These are phyloP conservation scores for Chrysoporthe austroafricana DNA, from an alignment of 2,329 filamentous ascomycete species.

Conservation along the genomic window DNA sequence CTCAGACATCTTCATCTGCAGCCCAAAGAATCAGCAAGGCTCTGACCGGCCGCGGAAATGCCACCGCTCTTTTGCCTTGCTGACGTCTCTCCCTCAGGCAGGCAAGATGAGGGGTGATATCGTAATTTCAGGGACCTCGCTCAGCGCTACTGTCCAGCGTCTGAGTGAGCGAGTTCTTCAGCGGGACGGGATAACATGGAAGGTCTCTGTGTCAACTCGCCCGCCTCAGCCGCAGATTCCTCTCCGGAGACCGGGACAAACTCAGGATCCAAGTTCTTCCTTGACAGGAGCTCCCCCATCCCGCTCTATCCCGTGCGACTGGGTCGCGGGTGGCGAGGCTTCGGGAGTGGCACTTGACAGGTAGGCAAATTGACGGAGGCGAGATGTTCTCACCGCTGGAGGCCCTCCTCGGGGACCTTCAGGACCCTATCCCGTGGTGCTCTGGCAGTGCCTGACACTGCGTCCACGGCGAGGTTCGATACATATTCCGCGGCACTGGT, in stretches of 20 bases:
- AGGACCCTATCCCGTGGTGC: too few species aligned
- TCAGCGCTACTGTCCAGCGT: conserved; percentile 1
- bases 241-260: neutral
- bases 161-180: conserved; percentile 9
- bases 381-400: neutral
- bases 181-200: neutral
- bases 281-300: neutral
- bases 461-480: too few species aligned
- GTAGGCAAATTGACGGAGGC: neutral
- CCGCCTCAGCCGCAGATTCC: neutral
- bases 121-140: neutral
- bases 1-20: neutral
- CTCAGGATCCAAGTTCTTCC: neutral
- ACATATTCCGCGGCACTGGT: too few species aligned
- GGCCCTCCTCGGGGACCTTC: too few species aligned
- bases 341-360: neutral
- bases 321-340: neutral
- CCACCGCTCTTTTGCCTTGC: neutral
- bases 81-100: neutral
- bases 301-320: neutral
- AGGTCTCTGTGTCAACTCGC: neutral
- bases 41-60: neutral
- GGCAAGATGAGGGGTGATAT: neutral
- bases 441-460: too few species aligned
- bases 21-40: neutral